Conservation (phyloP, 148 eudicot species). For the Polygonum maritimum region DNA sequence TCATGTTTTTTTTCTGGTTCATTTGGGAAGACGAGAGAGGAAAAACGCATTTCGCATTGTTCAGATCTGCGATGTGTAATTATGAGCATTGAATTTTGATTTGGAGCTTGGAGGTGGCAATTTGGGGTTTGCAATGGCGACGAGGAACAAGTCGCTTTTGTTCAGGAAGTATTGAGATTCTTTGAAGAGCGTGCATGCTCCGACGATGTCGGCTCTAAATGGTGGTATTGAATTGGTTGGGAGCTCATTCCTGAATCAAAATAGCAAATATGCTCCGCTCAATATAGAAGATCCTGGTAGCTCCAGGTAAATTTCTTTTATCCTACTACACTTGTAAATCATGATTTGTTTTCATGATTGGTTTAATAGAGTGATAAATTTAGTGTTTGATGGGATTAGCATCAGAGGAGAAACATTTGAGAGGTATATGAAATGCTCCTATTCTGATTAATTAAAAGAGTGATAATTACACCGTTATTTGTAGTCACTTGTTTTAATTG, state of each 20-base stretch:
- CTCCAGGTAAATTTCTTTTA: conserved; percentile 12
- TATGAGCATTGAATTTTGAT: not conserved
- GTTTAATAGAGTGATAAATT: not conserved
- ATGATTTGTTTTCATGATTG: not conserved
- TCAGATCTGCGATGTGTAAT: conserved; percentile 4
- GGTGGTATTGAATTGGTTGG: conserved; percentile 50
- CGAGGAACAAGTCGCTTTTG: conserved; percentile 63
- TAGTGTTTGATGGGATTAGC: not conserved
- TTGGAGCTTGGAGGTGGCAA: not conserved
- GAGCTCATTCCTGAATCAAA: conserved; percentile 44
- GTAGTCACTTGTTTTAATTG: too few relatives aligned
- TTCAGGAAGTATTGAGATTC: conserved; percentile 71
- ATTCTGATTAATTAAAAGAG: too few relatives aligned
- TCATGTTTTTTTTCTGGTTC: not conserved
- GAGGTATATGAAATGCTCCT: too few relatives aligned
- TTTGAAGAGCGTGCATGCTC: conserved; percentile 57
- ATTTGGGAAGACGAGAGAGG: not conserved
- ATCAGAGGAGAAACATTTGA: too few relatives aligned
- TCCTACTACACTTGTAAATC: too few relatives aligned
- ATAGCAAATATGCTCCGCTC: conserved; percentile 34
- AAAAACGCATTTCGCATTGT: not conserved
- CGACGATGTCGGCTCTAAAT: conserved; percentile 29
- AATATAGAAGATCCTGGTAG: conserved; percentile 28
- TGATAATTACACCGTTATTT: too few relatives aligned
- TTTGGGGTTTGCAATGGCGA: conserved; percentile 42